Conservation (phyloP, 1,139 yeast genomes). For the Saccharomyces hybrid region DNA sequence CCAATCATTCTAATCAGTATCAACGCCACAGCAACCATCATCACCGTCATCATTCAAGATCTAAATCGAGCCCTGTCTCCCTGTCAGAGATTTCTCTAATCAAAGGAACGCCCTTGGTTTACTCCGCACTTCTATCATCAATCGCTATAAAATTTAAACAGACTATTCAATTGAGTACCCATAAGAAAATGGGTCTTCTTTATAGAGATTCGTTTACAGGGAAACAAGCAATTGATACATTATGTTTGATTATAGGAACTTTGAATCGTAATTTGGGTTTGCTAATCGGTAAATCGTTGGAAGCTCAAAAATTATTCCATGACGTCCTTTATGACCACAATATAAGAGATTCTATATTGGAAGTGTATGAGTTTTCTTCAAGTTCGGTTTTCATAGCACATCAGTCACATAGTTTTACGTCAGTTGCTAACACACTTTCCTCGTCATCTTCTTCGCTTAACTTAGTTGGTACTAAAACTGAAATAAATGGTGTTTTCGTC, state of each 20-base stretch:
- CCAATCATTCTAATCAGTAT: neutral
- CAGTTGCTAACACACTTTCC: neutral
- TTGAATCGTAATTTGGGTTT: conserved; percentile 87
- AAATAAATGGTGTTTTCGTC: conserved; percentile 77
- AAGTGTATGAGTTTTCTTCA: conserved; percentile 82
- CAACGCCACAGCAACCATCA: conserved; percentile 6
- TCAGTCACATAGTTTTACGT: conserved; percentile 8
- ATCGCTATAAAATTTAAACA: conserved; percentile 78
- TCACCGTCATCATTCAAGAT: conserved; percentile 5
- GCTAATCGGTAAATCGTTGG: conserved; percentile 81
- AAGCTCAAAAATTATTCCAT: conserved; percentile 89
- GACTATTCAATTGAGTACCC: conserved; percentile 62
- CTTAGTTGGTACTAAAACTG: conserved; percentile 4
- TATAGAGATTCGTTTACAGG: conserved; percentile 95
- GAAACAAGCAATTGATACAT: conserved; percentile 82
- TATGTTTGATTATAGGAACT: conserved; percentile 77
- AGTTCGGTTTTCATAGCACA: conserved; percentile 27
- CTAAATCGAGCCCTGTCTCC: neutral
- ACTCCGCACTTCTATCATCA: conserved; percentile 80
- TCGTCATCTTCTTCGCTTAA: neutral
- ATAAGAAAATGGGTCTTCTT: conserved; percentile 87
- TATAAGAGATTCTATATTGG: conserved; percentile 76
- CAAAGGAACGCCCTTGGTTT: conserved; percentile 36
- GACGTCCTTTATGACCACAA: conserved; percentile 95
- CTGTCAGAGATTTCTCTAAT: conserved; percentile 8